Evolutionary conservation across 2,329 filamentous ascomycete genomes (phyloP).

Genomic region (Moelleriella libera): DNA sequence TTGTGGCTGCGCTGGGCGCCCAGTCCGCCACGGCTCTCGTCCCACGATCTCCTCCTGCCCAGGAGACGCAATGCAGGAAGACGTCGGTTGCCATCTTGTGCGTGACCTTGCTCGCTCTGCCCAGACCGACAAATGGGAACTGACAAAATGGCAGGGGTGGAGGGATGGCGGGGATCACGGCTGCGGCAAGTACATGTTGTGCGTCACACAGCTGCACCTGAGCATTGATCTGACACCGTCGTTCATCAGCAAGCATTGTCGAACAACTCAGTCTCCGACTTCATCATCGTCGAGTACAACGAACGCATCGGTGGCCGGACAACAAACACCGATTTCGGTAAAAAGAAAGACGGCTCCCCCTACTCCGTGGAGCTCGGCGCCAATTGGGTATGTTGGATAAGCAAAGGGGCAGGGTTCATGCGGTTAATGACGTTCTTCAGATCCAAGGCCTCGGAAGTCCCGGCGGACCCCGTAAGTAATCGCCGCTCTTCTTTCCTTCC

Average conservation of each 20-base stretch:
- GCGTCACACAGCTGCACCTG: neutral
- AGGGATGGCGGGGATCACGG: constrained; percentile 48
- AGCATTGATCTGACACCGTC: neutral
- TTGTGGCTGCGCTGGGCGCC: constrained; percentile 1
- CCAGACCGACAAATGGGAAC: neutral
- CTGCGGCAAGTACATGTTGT: constrained; percentile 22
- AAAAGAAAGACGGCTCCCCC: constrained; percentile 29
- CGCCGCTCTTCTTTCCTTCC: neutral
- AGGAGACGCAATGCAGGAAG: constrained; percentile 10
- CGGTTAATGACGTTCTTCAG: constrained; percentile 1
- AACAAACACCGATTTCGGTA: constrained; percentile 41
- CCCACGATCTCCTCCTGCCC: neutral
- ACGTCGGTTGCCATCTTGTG: constrained; percentile 18
- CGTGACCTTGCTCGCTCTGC: neutral
- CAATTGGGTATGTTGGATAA: constrained; percentile 37
- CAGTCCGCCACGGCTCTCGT: constrained; percentile 4
- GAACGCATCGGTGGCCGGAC: constrained; percentile 48
- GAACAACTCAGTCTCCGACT: constrained; percentile 47
- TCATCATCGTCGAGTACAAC: constrained; percentile 51
- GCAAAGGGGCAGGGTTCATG: neutral
- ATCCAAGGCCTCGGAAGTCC: constrained; percentile 9
- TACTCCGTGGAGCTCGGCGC: constrained; percentile 51
- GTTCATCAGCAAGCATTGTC: constrained; percentile 34
- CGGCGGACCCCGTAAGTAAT: constrained; percentile 11
- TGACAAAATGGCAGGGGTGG: constrained; percentile 26